Evolutionary conservation across 78 protist species (phyloP).

Genomic region (Dictyostelium firmibasis): DNA sequence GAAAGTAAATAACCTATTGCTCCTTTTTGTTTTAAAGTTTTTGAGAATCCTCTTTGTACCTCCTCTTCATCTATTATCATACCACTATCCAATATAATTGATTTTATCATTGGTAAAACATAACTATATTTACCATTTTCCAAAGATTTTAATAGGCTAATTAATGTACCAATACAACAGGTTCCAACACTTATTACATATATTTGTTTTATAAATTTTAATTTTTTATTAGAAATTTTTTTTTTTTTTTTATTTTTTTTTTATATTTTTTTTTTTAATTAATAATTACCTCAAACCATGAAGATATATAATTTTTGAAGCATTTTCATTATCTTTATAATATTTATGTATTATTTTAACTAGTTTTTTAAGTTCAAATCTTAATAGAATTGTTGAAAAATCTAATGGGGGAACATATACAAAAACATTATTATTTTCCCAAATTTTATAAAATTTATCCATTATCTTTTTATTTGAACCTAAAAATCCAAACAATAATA

Average conservation of each 20-base stretch:
- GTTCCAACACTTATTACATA: not conserved
- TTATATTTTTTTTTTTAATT: too few relatives aligned
- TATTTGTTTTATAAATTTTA: too few relatives aligned
- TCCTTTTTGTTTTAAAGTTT: not conserved
- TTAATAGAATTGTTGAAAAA: not conserved
- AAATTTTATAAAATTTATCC: not conserved
- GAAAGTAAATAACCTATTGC: not conserved
- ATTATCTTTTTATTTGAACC: not conserved
- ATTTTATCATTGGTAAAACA: not conserved
- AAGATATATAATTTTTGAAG: not conserved
- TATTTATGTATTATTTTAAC: not conserved
- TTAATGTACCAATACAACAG: not conserved
- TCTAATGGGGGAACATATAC: not conserved
- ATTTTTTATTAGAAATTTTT: too few relatives aligned
- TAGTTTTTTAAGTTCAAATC: not conserved
- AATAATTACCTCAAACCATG: not conserved
- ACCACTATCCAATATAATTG: not conserved
- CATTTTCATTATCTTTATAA: not conserved
- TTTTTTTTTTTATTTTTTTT: too few relatives aligned
- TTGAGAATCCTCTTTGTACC: not conserved
- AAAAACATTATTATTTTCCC: not conserved
- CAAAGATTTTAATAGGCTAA: not conserved
- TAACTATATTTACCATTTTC: not conserved
- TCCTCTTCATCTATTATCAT: not conserved
- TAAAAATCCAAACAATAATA: not conserved